Conservation (phyloP, 345 rosid species). For the Odontarrhena argentea region DNA sequence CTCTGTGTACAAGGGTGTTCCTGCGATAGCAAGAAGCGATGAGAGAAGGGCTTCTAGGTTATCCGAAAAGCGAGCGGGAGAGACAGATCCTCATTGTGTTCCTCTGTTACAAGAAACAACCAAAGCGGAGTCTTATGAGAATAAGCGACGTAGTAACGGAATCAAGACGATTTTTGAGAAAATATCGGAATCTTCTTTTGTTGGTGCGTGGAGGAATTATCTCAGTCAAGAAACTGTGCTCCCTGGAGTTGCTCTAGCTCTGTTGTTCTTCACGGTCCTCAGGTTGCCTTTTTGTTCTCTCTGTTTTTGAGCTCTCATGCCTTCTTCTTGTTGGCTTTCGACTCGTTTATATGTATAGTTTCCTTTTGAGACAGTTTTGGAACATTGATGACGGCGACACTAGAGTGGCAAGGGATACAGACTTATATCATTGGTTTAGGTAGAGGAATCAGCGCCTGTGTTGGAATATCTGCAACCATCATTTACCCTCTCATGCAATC, state of each 20-base stretch:
- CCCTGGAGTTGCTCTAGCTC: slow-evolving; percentile 74
- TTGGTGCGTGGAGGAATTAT: slow-evolving; percentile 71
- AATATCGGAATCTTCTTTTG: slow-evolving; percentile 49
- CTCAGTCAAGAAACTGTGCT: slow-evolving; percentile 62
- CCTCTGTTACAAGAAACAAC: slow-evolving; percentile 23
- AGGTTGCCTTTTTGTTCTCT: slow-evolving; percentile 44
- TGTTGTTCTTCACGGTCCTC: slow-evolving; percentile 82
- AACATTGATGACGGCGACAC: slow-evolving; percentile 82
- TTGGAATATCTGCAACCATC: slow-evolving; percentile 74
- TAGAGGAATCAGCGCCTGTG: slow-evolving; percentile 72
- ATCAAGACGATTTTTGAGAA: slow-evolving; percentile 39
- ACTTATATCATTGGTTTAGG: slow-evolving; percentile 70
- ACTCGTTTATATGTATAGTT: background rate
- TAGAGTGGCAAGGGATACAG: slow-evolving; percentile 78
- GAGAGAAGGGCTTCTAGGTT: slow-evolving; percentile 45
- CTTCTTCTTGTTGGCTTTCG: background rate
- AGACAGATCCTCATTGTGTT: slow-evolving; percentile 5
- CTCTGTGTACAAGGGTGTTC: slow-evolving; percentile 67
- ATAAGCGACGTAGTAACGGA: background rate
- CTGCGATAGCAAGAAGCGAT: slow-evolving; percentile 54
- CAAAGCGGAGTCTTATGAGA: background rate
- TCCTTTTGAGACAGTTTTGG: slow-evolving; percentile 55
- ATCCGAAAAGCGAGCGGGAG: slow-evolving; percentile 8
- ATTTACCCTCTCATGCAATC: slow-evolving; percentile 70
- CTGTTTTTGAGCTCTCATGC: background rate